These are phyloP conservation scores for Knufia petricola DNA, from an alignment of 2,329 filamentous ascomycete genomes.

Conservation along the genomic window DNA sequence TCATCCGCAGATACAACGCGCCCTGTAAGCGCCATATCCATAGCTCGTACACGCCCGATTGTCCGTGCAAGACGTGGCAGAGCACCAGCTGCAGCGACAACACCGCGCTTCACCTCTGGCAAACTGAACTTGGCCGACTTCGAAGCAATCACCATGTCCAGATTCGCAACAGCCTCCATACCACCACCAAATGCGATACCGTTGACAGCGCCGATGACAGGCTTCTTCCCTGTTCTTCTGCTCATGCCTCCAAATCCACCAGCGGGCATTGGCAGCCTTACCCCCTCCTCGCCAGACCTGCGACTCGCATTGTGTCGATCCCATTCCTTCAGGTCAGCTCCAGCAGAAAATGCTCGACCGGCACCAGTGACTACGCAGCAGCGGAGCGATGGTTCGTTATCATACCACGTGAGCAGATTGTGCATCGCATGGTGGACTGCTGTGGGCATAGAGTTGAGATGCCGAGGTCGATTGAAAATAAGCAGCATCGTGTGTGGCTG, in stretches of 20 bases:
- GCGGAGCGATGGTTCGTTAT: constrained; percentile 33
- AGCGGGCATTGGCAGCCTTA: constrained; percentile 17
- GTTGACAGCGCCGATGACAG: constrained; percentile 65
- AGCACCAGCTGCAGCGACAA: constrained; percentile 60
- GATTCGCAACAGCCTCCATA: constrained; percentile 64
- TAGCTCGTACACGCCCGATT: constrained; percentile 57
- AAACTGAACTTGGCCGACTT: constrained; percentile 52
- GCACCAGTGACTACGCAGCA: constrained; percentile 34
- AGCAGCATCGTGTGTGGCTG: constrained; percentile 37
- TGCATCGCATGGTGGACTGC: constrained; percentile 33
- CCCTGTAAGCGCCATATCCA: constrained; percentile 62
- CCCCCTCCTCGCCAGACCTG: not conserved
- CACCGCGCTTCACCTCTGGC: constrained; percentile 61
- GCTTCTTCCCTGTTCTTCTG: constrained; percentile 59
- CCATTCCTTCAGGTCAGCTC: constrained; percentile 37
- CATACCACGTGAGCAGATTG: constrained; percentile 35
- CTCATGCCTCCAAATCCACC: constrained; percentile 33
- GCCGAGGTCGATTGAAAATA: constrained; percentile 34
- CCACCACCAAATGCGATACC: constrained; percentile 65
- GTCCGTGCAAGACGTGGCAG: constrained; percentile 57
- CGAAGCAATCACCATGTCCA: constrained; percentile 58
- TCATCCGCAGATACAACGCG: constrained; percentile 48
- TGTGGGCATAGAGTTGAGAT: constrained; percentile 36
- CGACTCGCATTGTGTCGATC: constrained; percentile 21
- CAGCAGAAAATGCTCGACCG: constrained; percentile 37